Evolutionary conservation across 768 basidiomycete genomes (phyloP), one percentile per base, ranked within the genome.

Genomic region (Collybiopsis confluens): DNA sequence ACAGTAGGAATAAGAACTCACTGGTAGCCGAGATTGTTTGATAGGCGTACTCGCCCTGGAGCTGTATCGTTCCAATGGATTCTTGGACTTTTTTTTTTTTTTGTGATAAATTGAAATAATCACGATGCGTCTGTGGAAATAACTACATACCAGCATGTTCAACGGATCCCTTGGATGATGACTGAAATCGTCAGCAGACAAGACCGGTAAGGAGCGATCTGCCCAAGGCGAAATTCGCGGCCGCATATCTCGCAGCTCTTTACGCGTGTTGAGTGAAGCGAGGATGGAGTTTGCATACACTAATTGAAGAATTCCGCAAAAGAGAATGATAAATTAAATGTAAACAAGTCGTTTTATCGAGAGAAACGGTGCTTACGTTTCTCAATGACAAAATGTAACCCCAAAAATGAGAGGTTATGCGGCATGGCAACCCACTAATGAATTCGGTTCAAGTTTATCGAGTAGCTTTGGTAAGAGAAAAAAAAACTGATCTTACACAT

Each of bases 361-460:
- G n/a, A 10, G 9, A 24, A 10, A 21, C 30, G 42, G 13, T 15
- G 60, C 74, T 46, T 52, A 78, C 77, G 54, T 57, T 79, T 79
- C 38, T 66, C 68, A 44, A 79, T 79, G 20, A 78, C 65, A 52
- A 79, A 77, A 56, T 79, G 76, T 8, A 79, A 58, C 9, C 74
- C 74, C 59, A 79, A 70, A 53, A 77, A 76, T 16, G 78, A 57
- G 3, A 74, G 64, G 54, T 73, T 77, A 20, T 57, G 46, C 3
- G 74, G 70, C 72, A 78, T 73, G 7, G 62, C 50, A 16, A 79
- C 60, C 77, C 77, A 78, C 71, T 73, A 57, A 13, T 11, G 16
- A 28, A 24, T 11, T 2, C 4, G 16, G 33, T 24, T 35, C 44
- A n/a, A n/a, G n/a, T n/a, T n/a, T n/a, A n/a, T n/a, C 60, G 28